A percentile compares a stretch with the other conserved stretches of the same genome.
Evolutionary conservation across 1,284 basidiomycete genomes (phyloP).

Genomic region (Rhodotorula sp.): DNA sequence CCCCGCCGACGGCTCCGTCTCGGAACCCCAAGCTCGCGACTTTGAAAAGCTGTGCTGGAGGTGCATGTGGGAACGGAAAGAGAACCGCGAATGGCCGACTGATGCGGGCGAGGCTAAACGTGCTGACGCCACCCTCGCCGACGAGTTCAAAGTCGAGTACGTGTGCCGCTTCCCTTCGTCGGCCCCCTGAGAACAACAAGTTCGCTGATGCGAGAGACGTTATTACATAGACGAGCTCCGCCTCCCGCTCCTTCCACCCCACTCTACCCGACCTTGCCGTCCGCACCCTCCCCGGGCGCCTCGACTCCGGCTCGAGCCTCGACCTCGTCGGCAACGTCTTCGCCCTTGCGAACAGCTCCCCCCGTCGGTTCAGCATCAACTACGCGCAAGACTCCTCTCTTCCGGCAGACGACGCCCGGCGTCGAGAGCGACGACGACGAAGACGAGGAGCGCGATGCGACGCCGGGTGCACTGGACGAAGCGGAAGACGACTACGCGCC

Average conservation of each 20-base stretch:
- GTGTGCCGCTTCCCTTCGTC: constrained; percentile 2
- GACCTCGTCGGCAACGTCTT: background rate
- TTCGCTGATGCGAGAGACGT: too few species aligned
- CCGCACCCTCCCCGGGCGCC: constrained; percentile 48
- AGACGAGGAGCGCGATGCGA: background rate
- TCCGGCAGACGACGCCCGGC: constrained; percentile 55
- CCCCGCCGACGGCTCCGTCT: constrained; percentile 14
- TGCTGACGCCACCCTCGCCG: constrained; percentile 27
- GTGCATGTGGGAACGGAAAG: constrained; percentile 46
- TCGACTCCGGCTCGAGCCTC: constrained; percentile 59
- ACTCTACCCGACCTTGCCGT: constrained; percentile 13
- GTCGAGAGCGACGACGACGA: constrained; percentile 54
- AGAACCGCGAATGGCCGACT: constrained; percentile 36
- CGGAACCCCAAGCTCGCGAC: constrained; percentile 46
- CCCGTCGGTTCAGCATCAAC: background rate
- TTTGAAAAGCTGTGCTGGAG: constrained; percentile 49
- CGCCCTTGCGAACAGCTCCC: background rate
- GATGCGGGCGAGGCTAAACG: constrained; percentile 19
- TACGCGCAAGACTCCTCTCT: constrained; percentile 53
- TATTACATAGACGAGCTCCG: constrained; percentile 14
- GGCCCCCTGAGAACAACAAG: background rate
- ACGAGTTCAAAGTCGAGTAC: constrained; percentile 40
- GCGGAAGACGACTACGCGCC: constrained; percentile 53
- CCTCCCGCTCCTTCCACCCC: constrained; percentile 6
- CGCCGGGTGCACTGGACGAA: constrained; percentile 52